Evolutionary conservation across 768 basidiomycete species (phyloP).

Genomic region (Exidia glandulosa): DNA sequence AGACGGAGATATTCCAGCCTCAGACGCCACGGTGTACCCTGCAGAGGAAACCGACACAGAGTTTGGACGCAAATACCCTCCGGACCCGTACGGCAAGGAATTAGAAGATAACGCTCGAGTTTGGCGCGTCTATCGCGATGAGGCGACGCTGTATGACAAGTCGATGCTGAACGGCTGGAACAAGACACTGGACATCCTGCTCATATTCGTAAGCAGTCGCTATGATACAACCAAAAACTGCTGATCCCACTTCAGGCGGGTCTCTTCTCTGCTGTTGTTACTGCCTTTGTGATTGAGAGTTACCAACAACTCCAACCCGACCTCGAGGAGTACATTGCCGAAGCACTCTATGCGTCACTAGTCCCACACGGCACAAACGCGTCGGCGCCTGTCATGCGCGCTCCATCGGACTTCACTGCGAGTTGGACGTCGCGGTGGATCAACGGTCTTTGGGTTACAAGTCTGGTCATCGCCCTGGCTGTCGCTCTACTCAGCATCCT

Average conservation of each 20-base stretch:
- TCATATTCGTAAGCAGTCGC: not conserved
- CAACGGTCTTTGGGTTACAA: not conserved
- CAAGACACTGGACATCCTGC: not conserved
- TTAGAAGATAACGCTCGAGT: too few species aligned
- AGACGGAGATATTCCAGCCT: too few species aligned
- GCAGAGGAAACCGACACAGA: too few species aligned
- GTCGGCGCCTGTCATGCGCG: not conserved
- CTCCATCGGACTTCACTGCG: not conserved
- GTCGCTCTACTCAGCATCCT: not conserved
- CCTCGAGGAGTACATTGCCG: not conserved
- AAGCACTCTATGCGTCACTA: not conserved
- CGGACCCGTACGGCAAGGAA: too few species aligned
- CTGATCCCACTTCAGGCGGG: not conserved
- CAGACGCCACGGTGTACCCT: too few species aligned
- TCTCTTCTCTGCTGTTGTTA: not conserved
- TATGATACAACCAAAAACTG: not conserved
- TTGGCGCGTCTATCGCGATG: not conserved
- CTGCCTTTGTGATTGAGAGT: not conserved
- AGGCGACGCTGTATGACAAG: not conserved
- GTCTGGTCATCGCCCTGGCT: not conserved
- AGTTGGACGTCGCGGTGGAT: not conserved
- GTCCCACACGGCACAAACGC: not conserved
- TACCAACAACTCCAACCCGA: not conserved
- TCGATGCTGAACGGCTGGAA: not conserved
- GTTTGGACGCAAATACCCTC: too few species aligned